Percentiles rank a stretch among this genome's conserved stretches.
phyloP scores from a whole-genome alignment of 1,284 basidiomycete genomes.

The Pterulicium gracile region DNA sequence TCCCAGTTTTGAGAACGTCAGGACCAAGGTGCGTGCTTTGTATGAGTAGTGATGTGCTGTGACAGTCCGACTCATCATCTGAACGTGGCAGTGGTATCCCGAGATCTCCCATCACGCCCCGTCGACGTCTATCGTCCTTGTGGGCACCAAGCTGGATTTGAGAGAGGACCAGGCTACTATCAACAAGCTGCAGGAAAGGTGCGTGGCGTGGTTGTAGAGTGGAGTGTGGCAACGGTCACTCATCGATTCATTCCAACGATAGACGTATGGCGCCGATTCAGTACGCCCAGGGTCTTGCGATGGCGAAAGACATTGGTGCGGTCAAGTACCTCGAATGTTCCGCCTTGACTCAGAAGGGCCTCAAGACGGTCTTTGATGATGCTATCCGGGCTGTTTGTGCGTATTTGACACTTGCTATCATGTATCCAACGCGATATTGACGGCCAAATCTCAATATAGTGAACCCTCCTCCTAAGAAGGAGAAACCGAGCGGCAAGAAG shows the following conservation, averaged over 20 bases:
- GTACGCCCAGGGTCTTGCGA: conserved; percentile 83
- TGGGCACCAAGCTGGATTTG: conserved; percentile 97
- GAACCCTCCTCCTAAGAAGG: conserved; percentile 60
- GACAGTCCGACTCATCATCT: conserved; percentile 9
- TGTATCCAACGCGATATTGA: conserved; percentile 10
- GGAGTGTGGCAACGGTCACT: conserved; percentile 2
- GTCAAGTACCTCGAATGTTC: conserved; percentile 97
- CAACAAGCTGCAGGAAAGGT: conserved; percentile 88
- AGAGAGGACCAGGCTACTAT: conserved; percentile 90
- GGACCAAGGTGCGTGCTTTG: conserved; percentile 66
- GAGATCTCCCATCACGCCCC: conserved; percentile 97
- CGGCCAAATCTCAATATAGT: conserved; percentile 30
- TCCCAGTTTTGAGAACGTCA: conserved; percentile 96
- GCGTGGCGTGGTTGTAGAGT: conserved; percentile 14
- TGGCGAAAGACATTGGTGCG: conserved; percentile 91
- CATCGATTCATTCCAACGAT: conserved; percentile 9
- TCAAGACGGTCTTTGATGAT: conserved; percentile 97
- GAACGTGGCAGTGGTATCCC: conserved; percentile 73
- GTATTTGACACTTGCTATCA: conserved; percentile 24
- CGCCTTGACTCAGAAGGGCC: conserved; percentile 93
- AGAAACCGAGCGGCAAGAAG: conserved; percentile 31
- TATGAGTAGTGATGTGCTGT: conserved; percentile 7
- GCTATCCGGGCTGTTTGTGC: conserved; percentile 86
- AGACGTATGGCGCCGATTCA: conserved; percentile 93
- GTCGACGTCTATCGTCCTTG: conserved; percentile 86